phyloP scores from a whole-genome alignment of 1,284 basidiomycete genomes.

The Melanopsichium pennsylvanicum region DNA sequence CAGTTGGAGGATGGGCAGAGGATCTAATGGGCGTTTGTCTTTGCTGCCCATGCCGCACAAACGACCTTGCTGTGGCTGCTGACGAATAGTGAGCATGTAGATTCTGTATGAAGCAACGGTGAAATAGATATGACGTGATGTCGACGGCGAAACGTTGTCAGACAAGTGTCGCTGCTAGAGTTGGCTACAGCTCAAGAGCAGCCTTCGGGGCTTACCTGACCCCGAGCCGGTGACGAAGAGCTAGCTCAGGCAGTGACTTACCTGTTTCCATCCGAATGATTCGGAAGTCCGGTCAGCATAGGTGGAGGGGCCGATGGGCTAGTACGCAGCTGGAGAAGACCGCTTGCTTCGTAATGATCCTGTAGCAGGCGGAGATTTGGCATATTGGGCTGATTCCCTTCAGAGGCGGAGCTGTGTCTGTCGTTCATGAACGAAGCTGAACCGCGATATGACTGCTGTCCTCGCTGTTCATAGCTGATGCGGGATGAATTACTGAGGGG shows the following conservation, averaged over 20 bases:
- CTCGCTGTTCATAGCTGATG: neutral
- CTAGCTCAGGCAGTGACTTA: slow-evolving; percentile 6
- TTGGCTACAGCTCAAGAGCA: no score
- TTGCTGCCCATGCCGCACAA: slow-evolving; percentile 49
- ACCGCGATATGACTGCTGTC: neutral
- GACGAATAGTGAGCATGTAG: slow-evolving; percentile 40
- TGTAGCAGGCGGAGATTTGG: no score
- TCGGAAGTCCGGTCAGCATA: slow-evolving; percentile 23
- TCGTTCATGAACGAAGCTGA: neutral
- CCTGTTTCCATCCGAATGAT: slow-evolving; percentile 13
- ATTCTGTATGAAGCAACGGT: slow-evolving; percentile 8
- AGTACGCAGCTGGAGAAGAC: slow-evolving; percentile 4
- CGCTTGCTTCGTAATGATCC: slow-evolving; percentile 2
- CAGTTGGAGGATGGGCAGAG: slow-evolving; percentile 50
- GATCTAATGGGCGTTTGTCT: slow-evolving; percentile 50
- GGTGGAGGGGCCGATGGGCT: slow-evolving; percentile 25
- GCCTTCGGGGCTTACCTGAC: no score
- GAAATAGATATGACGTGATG: neutral
- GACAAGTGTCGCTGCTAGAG: no score
- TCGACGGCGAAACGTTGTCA: no score
- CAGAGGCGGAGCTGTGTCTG: neutral
- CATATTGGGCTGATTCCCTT: neutral
- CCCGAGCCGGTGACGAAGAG: no score
- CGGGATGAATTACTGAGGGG: neutral
- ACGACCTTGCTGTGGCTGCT: slow-evolving; percentile 48